phyloP scores from a whole-genome alignment of 495 filamentous ascomycete species.

The Neurospora sp. region DNA sequence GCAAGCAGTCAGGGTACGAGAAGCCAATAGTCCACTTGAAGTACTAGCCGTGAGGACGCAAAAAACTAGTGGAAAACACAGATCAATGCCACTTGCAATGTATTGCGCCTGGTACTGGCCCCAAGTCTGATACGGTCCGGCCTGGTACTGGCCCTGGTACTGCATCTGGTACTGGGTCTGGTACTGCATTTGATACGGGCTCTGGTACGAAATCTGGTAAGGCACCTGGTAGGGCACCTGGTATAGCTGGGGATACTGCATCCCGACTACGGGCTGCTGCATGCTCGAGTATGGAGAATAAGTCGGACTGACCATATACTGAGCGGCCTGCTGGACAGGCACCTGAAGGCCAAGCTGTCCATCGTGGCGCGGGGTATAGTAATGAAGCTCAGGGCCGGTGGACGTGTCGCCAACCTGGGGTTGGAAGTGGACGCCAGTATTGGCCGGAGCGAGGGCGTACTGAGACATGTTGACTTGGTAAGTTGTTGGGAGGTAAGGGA shows the following conservation, averaged over 20 bases:
- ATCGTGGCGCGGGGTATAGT: conserved; percentile 37
- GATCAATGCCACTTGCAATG: not conserved
- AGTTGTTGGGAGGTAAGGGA: not conserved
- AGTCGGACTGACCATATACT: not conserved
- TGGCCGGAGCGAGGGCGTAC: conserved; percentile 2
- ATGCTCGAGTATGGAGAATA: not conserved
- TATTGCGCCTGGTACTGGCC: not conserved
- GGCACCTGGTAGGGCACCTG: not conserved
- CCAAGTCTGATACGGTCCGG: not conserved
- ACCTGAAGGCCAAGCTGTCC: not conserved
- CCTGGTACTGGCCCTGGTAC: not conserved
- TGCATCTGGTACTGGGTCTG: not conserved
- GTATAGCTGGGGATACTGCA: not conserved
- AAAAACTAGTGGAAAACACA: not conserved
- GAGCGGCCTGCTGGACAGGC: conserved; percentile 2
- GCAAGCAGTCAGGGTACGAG: not conserved
- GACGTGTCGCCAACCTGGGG: conserved; percentile 38
- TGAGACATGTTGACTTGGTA: not conserved
- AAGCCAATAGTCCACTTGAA: not conserved
- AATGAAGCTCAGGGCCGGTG: conserved; percentile 31
- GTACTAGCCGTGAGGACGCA: not conserved
- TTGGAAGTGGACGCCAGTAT: conserved; percentile 29
- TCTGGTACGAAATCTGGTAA: no score
- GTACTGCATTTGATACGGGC: no score
- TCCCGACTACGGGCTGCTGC: not conserved